Conservation (phyloP, 306 rosid species). For the Hippophae tibetana region DNA sequence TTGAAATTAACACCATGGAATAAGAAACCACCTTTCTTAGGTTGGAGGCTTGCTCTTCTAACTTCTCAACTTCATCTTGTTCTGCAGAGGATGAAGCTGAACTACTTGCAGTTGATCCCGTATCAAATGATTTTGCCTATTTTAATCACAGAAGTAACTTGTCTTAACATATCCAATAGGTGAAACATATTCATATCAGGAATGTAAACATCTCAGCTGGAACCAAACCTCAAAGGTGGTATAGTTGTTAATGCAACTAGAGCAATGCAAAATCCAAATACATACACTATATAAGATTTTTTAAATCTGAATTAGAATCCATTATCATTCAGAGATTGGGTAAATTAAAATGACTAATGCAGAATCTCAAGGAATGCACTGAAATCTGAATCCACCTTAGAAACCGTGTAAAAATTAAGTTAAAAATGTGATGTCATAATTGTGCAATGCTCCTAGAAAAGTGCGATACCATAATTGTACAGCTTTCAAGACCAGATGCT, state of each 20-base stretch:
- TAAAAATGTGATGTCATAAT: too few species aligned
- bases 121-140: conserved; percentile 51
- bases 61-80: conserved; percentile 60
- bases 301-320: background rate
- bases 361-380: too few species aligned
- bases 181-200: background rate
- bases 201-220: background rate
- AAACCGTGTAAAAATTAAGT: too few species aligned
- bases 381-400: too few species aligned
- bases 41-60: conserved; percentile 60
- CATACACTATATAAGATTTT: background rate
- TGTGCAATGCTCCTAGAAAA: too few species aligned
- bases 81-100: conserved; percentile 29
- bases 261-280: background rate
- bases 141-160: conserved; percentile 2
- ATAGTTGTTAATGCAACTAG: background rate
- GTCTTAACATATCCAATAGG: conserved; percentile 14
- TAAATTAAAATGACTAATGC: too few species aligned
- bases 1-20: too few species aligned
- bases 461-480: too few species aligned
- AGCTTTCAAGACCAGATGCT: too few species aligned
- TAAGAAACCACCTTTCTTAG: conserved; percentile 47
- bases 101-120: conserved; percentile 37
- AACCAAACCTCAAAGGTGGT: background rate
- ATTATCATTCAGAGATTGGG: too few species aligned